These are phyloP conservation scores for Striga asiatica DNA, from an alignment of 257 asterid genomes.

Conservation along the genomic window DNA sequence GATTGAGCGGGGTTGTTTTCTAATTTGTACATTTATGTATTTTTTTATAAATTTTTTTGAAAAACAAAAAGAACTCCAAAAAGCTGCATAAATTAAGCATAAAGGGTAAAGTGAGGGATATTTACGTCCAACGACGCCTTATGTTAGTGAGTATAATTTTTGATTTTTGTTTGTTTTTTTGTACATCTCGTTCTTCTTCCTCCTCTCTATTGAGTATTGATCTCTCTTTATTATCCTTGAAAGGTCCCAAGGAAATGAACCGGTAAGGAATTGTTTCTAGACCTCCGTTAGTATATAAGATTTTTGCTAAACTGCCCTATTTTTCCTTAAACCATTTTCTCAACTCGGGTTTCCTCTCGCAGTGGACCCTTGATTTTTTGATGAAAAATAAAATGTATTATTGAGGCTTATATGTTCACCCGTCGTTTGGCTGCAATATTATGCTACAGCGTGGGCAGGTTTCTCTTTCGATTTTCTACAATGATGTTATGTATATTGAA, in stretches of 20 bases:
- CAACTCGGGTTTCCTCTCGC: constrained; percentile 4
- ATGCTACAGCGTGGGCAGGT: background rate
- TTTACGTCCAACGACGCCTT: too few relatives aligned
- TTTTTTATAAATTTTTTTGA: too few relatives aligned
- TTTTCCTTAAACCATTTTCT: background rate
- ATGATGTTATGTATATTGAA: background rate
- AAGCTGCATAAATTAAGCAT: too few relatives aligned
- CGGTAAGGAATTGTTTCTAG: constrained; percentile 10
- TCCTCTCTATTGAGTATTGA: background rate
- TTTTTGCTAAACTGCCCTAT: background rate
- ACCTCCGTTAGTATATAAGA: background rate
- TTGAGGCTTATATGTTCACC: background rate
- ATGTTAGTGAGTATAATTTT: too few relatives aligned
- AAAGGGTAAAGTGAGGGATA: too few relatives aligned
- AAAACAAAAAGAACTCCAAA: too few relatives aligned
- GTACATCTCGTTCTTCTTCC: background rate
- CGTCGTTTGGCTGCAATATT: background rate
- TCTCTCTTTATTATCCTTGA: background rate
- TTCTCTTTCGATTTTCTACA: background rate
- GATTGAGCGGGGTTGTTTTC: too few relatives aligned
- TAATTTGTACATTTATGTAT: too few relatives aligned
- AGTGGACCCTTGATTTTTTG: background rate
- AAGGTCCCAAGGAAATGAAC: constrained; percentile 5
- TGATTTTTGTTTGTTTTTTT: too few relatives aligned
- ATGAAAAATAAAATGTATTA: background rate